These are phyloP conservation scores for Penicillium sp. DNA, from an alignment of 2,329 filamentous ascomycete species.

Conservation along the genomic window DNA sequence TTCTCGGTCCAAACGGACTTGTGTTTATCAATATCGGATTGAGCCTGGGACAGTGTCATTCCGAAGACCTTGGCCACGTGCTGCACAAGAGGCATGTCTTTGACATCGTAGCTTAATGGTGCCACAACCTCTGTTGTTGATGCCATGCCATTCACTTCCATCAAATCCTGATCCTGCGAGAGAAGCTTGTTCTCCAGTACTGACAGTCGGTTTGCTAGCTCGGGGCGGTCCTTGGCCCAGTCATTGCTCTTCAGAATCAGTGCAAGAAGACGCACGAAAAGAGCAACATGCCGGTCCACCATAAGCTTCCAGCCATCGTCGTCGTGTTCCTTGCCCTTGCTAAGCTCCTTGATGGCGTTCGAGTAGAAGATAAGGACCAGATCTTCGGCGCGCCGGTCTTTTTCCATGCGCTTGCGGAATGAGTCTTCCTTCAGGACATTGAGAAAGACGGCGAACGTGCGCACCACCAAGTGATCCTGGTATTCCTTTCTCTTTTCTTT, in stretches of 20 bases:
- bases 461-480: constrained; percentile 84
- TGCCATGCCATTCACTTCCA: constrained; percentile 57
- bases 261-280: constrained; percentile 85
- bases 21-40: constrained; percentile 81
- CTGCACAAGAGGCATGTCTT: constrained; percentile 93
- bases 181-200: constrained; percentile 91
- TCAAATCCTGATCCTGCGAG: constrained; percentile 87
- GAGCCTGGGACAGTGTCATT: constrained; percentile 72
- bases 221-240: constrained; percentile 79
- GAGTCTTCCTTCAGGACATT: constrained; percentile 86
- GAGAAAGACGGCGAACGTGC: constrained; percentile 91
- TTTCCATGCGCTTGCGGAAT: constrained; percentile 89
- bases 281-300: constrained; percentile 88
- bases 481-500: constrained; percentile 83
- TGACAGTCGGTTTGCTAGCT: constrained; percentile 73
- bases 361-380: constrained; percentile 95
- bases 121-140: constrained; percentile 76
- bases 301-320: constrained; percentile 90
- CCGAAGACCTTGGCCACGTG: constrained; percentile 84
- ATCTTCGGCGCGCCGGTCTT: constrained; percentile 89
- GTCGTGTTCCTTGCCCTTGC: constrained; percentile 69
- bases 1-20: constrained; percentile 85
- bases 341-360: constrained; percentile 84
- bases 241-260: constrained; percentile 79
- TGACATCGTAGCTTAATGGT: constrained; percentile 85